These are phyloP conservation scores for Cyclotella kingstonii DNA, from an alignment of 108 stramenopile species.

Conservation along the genomic window DNA sequence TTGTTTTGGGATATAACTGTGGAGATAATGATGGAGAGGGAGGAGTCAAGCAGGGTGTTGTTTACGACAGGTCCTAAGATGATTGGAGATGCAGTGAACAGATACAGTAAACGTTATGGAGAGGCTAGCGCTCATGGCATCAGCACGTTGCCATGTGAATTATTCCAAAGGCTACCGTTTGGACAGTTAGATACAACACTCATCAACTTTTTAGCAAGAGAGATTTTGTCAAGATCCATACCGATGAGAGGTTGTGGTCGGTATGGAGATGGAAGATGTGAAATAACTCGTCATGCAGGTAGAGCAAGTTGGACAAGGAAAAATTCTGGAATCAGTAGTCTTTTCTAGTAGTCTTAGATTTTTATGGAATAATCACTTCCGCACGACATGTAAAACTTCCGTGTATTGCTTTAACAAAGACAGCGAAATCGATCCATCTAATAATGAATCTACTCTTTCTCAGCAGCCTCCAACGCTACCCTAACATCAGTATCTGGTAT, in stretches of 20 bases:
- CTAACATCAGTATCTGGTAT: slow-evolving; percentile 56
- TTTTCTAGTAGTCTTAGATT: too few species aligned
- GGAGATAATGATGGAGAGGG: slow-evolving; percentile 21
- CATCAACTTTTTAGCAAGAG: slow-evolving; percentile 14
- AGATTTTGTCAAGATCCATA: slow-evolving; percentile 12
- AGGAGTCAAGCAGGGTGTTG: not conserved
- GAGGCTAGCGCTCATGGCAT: not conserved
- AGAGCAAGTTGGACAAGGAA: slow-evolving; percentile 14
- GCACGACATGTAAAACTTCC: too few species aligned
- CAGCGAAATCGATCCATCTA: too few species aligned
- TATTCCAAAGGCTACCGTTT: slow-evolving; percentile 21
- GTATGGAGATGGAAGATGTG: slow-evolving; percentile 23
- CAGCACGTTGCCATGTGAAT: slow-evolving; percentile 18
- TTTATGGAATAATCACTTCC: too few species aligned
- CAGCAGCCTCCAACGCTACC: slow-evolving; percentile 44
- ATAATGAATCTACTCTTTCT: slow-evolving; percentile 20
- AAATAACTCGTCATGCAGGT: slow-evolving; percentile 21
- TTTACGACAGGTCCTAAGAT: slow-evolving; percentile 25
- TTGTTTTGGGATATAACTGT: slow-evolving; percentile 19
- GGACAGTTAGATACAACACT: slow-evolving; percentile 22
- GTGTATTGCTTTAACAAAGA: too few species aligned
- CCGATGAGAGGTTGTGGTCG: slow-evolving; percentile 24
- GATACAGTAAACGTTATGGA: not conserved
- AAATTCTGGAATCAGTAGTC: too few species aligned
- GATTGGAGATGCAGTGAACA: slow-evolving; percentile 25